Evolutionary conservation across 164 flowering plant species (phyloP).

Genomic region (Berberis thunbergii): DNA sequence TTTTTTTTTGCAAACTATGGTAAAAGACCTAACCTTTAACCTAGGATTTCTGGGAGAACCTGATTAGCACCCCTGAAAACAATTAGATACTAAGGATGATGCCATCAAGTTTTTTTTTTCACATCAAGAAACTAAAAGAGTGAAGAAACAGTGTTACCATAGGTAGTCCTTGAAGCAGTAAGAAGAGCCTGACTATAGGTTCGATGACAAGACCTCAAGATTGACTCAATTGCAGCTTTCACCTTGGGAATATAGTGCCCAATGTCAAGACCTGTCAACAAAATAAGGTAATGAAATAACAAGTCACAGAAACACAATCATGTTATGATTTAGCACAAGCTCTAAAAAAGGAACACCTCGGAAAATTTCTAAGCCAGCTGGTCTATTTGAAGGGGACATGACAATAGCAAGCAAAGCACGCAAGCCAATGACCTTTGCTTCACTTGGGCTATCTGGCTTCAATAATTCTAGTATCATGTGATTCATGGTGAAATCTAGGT

Average conservation of each 20-base stretch:
- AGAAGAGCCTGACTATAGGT: conserved; percentile 88
- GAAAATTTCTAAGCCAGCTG: conserved; percentile 73
- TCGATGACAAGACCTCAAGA: conserved; percentile 76
- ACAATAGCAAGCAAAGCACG: conserved; percentile 92
- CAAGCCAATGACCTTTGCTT: conserved; percentile 95
- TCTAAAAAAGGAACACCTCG: conserved; percentile 39
- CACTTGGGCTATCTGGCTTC: conserved; percentile 82
- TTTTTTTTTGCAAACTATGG: no score
- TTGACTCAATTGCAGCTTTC: conserved; percentile 85
- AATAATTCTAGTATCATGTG: conserved; percentile 90
- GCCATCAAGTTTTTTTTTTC: not conserved
- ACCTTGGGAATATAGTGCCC: conserved; percentile 96
- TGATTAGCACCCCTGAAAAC: no score
- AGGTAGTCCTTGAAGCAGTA: conserved; percentile 80
- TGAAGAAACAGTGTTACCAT: conserved; percentile 36
- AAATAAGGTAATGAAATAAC: conserved; percentile 14
- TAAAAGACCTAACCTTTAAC: no score
- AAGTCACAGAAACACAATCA: not conserved
- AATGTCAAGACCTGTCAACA: conserved; percentile 64
- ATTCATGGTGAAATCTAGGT: conserved; percentile 96
- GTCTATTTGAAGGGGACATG: conserved; percentile 71
- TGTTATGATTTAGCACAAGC: not conserved
- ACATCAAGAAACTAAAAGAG: not conserved
- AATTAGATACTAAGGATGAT: not conserved
- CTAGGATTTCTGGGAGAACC: no score